Base-by-base conservation (phyloP, 192 early-diverging fungal genomes). In the Umbelopsis sp. region DNA sequence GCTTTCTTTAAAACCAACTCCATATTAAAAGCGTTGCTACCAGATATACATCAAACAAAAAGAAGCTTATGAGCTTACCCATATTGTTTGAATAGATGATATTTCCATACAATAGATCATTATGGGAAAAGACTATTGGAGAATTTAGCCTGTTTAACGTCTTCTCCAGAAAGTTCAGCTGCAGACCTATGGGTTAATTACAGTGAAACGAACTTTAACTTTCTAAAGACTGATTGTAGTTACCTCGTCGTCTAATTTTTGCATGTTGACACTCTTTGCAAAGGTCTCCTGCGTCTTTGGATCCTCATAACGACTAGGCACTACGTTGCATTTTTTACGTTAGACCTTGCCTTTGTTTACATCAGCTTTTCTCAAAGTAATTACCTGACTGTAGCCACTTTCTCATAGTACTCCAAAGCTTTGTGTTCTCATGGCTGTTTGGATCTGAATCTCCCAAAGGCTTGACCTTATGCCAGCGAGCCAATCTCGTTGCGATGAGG, bases 31-130 rank as follows among this genome's bases (percentile, higher is more conserved):
- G n/a, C n/a, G 41, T 25, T 64, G 30, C 30, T 41, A 41, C 37
- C 37, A 10, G 37, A 64, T 18, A 44, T 10, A 33, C 12, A 3
- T 12, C 5, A 21, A 11, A 37, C 4, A 22, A 15, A 21, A 66
- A 20, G 33, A 3, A 1, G 12, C 37, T 12, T 66, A 45, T 12
- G 45, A 72, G 41, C 50, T 66, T 74, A 74, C 83, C 82, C 68
- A 77, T 80, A 3, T 77, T 80, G 9, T 80, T 72, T 74, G 89
- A 79, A 67, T 88, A 93, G 27, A 98, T 91, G 55, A 98, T 84
- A 81, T 98, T 98, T 23, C 89, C 95, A 15, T 91, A 91, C 18
- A 98, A 77, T 49, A 98, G 76, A 74, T 98, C 97, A 72, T 95
- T 95, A 80, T 98, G 97, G 46, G 90, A 91, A 80, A 97, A 97